Conservation (phyloP, 176 grass and related monocot species). For the Hyparrhenia diplandra region DNA sequence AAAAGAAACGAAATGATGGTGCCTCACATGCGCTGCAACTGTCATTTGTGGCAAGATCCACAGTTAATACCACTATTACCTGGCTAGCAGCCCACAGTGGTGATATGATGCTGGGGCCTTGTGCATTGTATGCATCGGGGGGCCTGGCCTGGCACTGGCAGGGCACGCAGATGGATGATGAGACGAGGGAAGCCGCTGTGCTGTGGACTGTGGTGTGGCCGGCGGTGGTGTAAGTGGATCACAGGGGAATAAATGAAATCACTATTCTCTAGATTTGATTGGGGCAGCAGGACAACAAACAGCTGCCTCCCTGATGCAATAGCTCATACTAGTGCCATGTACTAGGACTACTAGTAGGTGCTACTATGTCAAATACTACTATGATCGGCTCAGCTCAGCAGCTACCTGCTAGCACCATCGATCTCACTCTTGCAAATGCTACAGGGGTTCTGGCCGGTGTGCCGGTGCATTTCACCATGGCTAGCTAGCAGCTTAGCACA, state of each 20-base stretch:
- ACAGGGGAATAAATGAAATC: background rate
- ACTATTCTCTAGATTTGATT: conserved; percentile 11
- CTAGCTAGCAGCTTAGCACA: too few species aligned
- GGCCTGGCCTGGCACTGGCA: too few species aligned
- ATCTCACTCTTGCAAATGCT: too few species aligned
- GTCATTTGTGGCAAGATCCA: background rate
- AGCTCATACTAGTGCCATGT: too few species aligned
- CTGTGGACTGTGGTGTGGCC: background rate
- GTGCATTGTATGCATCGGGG: background rate
- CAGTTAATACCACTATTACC: background rate
- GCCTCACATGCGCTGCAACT: conserved; percentile 19
- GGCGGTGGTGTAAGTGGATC: background rate
- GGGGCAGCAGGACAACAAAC: background rate
- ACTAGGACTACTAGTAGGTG: too few species aligned
- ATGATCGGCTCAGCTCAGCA: too few species aligned
- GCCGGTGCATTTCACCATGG: too few species aligned
- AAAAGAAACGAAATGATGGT: conserved; percentile 9
- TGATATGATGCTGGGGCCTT: background rate
- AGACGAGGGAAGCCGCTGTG: background rate
- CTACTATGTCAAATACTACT: too few species aligned
- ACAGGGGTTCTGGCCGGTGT: too few species aligned
- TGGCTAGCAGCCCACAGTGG: background rate
- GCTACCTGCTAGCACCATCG: too few species aligned
- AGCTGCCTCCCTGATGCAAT: too few species aligned
- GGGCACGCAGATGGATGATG: background rate